Evolutionary conservation across 371 early-diverging fungal genomes (phyloP), one percentile per base, ranked within the genome.

Genomic region (Polyrhizophydium stewartii): DNA sequence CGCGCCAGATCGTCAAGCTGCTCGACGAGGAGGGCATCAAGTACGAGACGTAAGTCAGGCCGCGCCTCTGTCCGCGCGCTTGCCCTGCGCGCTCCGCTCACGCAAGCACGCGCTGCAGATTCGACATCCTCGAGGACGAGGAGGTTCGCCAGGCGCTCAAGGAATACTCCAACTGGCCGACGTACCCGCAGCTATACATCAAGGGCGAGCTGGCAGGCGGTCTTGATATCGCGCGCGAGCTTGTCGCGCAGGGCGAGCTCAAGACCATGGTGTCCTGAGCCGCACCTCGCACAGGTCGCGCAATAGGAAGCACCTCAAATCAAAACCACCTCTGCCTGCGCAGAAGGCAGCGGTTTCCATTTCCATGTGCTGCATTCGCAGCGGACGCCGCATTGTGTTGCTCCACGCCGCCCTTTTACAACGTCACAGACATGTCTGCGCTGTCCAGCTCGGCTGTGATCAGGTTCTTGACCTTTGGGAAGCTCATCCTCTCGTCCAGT

Each of bases 141-240:
- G 89, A 92, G 35, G 90, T 94, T 41, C 84, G 94, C 53, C 89
- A 90, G 67, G 76, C 69, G 2, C 58, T 79, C 30, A 78, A 77
- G 69, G 70, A 57, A 13, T 47, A 31, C 66, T 75, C 76, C 58
- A 76, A 85, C 65, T 92, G 93, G 93, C 90, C 89, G 0, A 93
- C 93, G 1, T 89, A 77, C 69, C 93, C 93, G 10, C 94, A 92
- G 64, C 77, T 98, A 3, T 98, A 94, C 71, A 83, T 90, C 63
- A 85, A 92, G 60, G 92, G 96, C 24, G 92, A 95, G 73, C 84
- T 98, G 53, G 65, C 92, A 45, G 99, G 99, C 27, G 99, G 99
- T 19, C 77, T 93, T 66, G 99, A 98, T 70, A 93, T 95, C 68
- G 77, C 96, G 27, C 80, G 86, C 50, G 92, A 94, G 72, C 87